A percentile compares a stretch with the other conserved stretches of the same genome.
These are phyloP conservation scores for Podila horticola DNA, from an alignment of 192 early-diverging fungal genomes.

Conservation along the genomic window DNA sequence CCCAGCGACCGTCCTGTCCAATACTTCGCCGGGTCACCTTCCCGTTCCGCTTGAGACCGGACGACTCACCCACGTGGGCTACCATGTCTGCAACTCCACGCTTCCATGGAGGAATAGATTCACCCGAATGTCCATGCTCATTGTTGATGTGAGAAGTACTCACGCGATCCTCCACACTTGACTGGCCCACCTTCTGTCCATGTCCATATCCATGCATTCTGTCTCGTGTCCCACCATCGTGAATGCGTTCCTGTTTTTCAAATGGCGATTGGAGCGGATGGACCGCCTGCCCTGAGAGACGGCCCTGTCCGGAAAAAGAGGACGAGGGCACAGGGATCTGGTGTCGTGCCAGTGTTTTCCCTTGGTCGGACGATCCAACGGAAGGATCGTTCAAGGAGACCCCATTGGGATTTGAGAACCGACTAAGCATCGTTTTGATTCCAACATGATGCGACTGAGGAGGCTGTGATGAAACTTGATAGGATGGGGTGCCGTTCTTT, in stretches of 20 bases:
- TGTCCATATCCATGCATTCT: neutral
- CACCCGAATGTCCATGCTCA: neutral
- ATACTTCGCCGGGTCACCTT: conserved; percentile 34
- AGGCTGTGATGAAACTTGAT: conserved; percentile 5
- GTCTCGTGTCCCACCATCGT: neutral
- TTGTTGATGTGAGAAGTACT: neutral
- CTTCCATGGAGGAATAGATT: neutral
- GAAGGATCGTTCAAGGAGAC: neutral
- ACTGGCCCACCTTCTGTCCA: neutral
- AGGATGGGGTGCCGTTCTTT: conserved; percentile 14
- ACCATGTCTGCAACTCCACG: neutral
- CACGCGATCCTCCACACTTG: neutral
- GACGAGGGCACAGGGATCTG: conserved; percentile 21
- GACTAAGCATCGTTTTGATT: conserved; percentile 40
- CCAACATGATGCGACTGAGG: conserved; percentile 32
- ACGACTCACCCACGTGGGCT: neutral
- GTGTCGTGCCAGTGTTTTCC: neutral
- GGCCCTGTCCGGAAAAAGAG: neutral
- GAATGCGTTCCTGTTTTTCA: neutral
- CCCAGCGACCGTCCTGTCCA: conserved; percentile 6
- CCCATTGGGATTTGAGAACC: conserved; percentile 16
- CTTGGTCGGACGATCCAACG: neutral
- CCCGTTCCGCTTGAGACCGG: conserved; percentile 20
- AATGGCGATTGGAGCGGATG: conserved; percentile 16
- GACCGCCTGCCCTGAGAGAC: conserved; percentile 4